These are phyloP conservation scores for Cyclotella distinguenda DNA, from an alignment of 108 stramenopile genomes.

Conservation along the genomic window DNA sequence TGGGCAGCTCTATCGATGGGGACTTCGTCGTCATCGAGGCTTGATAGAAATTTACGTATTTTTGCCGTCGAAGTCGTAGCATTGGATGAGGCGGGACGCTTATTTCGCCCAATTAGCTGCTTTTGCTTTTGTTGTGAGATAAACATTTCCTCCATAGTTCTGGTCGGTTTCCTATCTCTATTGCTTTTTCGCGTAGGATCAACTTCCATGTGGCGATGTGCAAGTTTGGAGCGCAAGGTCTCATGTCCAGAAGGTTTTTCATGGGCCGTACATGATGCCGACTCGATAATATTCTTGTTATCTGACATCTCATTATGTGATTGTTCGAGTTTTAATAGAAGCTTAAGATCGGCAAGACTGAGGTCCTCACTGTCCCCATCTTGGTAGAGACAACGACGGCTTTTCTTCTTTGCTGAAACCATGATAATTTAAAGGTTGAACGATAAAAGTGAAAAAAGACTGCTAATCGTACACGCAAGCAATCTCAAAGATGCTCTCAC, in stretches of 20 bases:
- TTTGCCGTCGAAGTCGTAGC: not conserved
- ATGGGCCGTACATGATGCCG: not conserved
- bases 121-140: not conserved
- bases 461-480: not conserved
- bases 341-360: slow-evolving; percentile 20
- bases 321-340: slow-evolving; percentile 7
- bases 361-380: slow-evolving; percentile 47
- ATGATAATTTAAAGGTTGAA: not conserved
- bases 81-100: not conserved
- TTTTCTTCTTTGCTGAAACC: slow-evolving; percentile 13
- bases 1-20: slow-evolving; percentile 45
- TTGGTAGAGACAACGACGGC: slow-evolving; percentile 38
- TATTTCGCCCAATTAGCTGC: too few species aligned
- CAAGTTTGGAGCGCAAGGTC: not conserved
- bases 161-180: slow-evolving; percentile 3
- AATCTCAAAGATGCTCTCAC: slow-evolving; percentile 7
- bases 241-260: not conserved
- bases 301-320: not conserved
- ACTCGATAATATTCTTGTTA: not conserved
- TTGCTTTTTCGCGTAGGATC: not conserved
- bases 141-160: slow-evolving; percentile 1
- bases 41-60: slow-evolving; percentile 9
- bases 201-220: not conserved
- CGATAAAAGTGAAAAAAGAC: not conserved
- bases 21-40: slow-evolving; percentile 16